Evolutionary conservation across 331 rosid genomes (phyloP).

Genomic region (Malus hybrid): DNA sequence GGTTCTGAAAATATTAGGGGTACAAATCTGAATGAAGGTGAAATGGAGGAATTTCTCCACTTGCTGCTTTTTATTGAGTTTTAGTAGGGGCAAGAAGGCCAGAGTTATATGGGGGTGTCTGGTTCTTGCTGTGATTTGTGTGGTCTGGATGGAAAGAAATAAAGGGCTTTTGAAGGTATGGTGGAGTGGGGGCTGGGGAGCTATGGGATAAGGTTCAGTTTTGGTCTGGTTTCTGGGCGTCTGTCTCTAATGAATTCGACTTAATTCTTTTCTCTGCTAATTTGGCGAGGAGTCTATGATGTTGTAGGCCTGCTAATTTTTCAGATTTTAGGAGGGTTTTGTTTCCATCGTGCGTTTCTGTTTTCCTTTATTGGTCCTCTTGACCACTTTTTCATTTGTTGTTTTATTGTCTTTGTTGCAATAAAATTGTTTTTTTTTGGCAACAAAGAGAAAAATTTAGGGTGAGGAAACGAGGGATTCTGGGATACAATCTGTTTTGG

Average conservation of each 20-base stretch:
- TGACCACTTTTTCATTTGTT: no score
- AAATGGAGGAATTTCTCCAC: no score
- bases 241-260: background rate
- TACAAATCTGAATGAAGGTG: no score
- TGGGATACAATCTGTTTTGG: background rate
- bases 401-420: background rate
- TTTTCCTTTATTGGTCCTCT: no score
- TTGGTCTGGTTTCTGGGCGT: background rate
- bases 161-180: background rate
- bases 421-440: no score
- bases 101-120: no score
- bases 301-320: background rate
- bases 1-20: no score
- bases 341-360: no score
- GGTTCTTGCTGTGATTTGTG: no score
- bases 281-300: background rate
- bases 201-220: background rate
- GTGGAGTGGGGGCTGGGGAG: background rate
- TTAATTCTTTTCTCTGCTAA: background rate
- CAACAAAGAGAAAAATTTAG: background rate
- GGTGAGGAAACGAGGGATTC: background rate
- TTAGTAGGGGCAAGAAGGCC: no score
- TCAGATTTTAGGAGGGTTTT: background rate
- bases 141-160: no score
- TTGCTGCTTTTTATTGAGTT: conserved; percentile 6